These are phyloP conservation scores for Apiospora koreana DNA, from an alignment of 2,329 filamentous ascomycete species.

Conservation along the genomic window DNA sequence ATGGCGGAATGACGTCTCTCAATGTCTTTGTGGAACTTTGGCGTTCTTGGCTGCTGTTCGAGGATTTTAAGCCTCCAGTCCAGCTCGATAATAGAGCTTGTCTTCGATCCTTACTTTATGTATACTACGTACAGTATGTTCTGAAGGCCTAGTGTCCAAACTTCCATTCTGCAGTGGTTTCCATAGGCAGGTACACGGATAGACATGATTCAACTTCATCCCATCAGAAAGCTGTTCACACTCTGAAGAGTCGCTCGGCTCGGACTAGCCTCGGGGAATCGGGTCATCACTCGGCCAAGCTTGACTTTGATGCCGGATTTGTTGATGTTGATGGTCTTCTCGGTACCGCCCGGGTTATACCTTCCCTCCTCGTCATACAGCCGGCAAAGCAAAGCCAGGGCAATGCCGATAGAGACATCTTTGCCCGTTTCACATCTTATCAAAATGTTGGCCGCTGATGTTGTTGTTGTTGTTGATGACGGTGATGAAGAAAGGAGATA, in stretches of 20 bases:
- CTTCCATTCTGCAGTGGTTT: neutral
- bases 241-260: conserved; percentile 84
- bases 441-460: conserved; percentile 29
- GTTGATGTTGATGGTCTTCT: conserved; percentile 64
- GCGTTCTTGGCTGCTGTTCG: neutral
- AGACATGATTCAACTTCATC: conserved; percentile 2
- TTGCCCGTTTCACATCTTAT: conserved; percentile 76
- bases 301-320: conserved; percentile 78
- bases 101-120: no score
- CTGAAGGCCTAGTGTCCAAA: no score
- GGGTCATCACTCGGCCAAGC: conserved; percentile 80
- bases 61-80: neutral
- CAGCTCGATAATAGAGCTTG: neutral
- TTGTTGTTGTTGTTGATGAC: neutral
- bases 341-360: neutral
- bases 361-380: conserved; percentile 67
- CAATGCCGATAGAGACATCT: conserved; percentile 77
- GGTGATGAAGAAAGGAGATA: conserved; percentile 35
- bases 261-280: conserved; percentile 78
- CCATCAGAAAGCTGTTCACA: conserved; percentile 88
- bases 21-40: neutral
- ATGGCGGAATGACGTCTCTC: neutral
- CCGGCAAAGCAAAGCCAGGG: conserved; percentile 74
- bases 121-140: no score
- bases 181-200: neutral